phyloP scores from a whole-genome alignment of 2,329 filamentous ascomycete genomes.

The Podosphaera leucotricha region DNA sequence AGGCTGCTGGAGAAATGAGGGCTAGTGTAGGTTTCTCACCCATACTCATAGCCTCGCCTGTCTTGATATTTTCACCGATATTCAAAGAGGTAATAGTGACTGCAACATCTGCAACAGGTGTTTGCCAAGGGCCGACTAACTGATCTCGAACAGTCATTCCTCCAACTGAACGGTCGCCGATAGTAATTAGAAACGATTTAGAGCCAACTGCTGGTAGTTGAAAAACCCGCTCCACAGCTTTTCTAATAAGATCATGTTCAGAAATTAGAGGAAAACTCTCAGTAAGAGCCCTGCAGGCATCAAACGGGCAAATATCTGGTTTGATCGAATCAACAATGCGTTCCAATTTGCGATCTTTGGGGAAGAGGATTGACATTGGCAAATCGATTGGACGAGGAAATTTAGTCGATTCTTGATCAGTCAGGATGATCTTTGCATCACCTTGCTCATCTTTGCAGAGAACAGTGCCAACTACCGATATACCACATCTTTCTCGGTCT shows the following conservation, averaged over 20 bases:
- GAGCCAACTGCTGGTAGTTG: slow-evolving; percentile 79
- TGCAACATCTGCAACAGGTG: slow-evolving; percentile 78
- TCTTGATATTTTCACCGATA: slow-evolving; percentile 38
- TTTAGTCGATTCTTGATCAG: slow-evolving; percentile 53
- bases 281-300: slow-evolving; percentile 39
- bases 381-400: slow-evolving; percentile 66
- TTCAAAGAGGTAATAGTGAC: slow-evolving; percentile 70
- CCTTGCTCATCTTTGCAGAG: slow-evolving; percentile 35
- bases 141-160: slow-evolving; percentile 77
- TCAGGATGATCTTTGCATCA: slow-evolving; percentile 51
- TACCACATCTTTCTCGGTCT: slow-evolving; percentile 71
- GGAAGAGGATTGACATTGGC: slow-evolving; percentile 72
- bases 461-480: slow-evolving; percentile 71
- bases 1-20: slow-evolving; percentile 70
- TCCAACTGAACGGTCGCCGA: slow-evolving; percentile 77
- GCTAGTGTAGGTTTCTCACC: slow-evolving; percentile 79
- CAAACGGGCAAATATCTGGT: slow-evolving; percentile 44
- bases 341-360: slow-evolving; percentile 63
- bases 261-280: slow-evolving; percentile 21
- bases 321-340: slow-evolving; percentile 48
- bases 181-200: slow-evolving; percentile 92
- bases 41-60: slow-evolving; percentile 94
- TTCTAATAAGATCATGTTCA: slow-evolving; percentile 21
- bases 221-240: slow-evolving; percentile 63
- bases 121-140: slow-evolving; percentile 93